Percentiles rank a stretch among this genome's conserved stretches.
Evolutionary conservation across 2,329 filamentous ascomycete species (phyloP).

Genomic region (Aphanocladium album): DNA sequence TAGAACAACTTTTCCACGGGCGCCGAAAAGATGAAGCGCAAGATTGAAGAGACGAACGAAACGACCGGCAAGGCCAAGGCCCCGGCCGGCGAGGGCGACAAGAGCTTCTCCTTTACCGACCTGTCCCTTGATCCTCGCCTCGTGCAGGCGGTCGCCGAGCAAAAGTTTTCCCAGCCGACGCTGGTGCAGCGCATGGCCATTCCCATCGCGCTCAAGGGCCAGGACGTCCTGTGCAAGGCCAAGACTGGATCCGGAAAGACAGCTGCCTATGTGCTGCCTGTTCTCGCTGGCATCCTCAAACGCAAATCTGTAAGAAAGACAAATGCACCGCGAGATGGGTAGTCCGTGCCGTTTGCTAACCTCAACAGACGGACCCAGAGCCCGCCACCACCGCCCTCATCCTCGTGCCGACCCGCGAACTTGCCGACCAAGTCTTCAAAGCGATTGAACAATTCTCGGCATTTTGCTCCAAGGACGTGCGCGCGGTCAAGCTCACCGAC

Average conservation of each 20-base stretch:
- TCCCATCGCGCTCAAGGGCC: conserved; percentile 78
- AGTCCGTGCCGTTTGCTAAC: conserved; percentile 10
- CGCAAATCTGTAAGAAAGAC: conserved; percentile 61
- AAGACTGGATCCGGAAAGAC: conserved; percentile 98
- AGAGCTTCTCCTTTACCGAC: conserved; percentile 60
- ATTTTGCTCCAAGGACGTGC: conserved; percentile 81
- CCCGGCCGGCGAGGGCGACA: conserved; percentile 12
- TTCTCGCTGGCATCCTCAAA: conserved; percentile 79
- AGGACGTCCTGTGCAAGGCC: conserved; percentile 85
- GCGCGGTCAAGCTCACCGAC: conserved; percentile 79
- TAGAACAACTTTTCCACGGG: neutral
- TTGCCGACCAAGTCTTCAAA: conserved; percentile 85
- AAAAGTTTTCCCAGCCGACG: conserved; percentile 83
- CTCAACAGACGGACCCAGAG: conserved; percentile 40
- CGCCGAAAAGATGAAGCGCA: conserved; percentile 9
- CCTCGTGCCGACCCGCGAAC: conserved; percentile 88
- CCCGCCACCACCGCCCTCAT: conserved; percentile 70
- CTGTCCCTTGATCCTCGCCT: conserved; percentile 80
- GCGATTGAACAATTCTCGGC: conserved; percentile 69
- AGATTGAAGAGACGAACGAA: conserved; percentile 3
- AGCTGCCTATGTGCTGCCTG: conserved; percentile 85
- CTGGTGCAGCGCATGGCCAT: conserved; percentile 83
- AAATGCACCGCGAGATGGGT: neutral
- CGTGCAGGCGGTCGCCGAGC: conserved; percentile 77
- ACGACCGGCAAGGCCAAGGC: neutral